Evolutionary conservation across 352 stramenopile species (phyloP).

Genomic region (Phytophthora lateralis): DNA sequence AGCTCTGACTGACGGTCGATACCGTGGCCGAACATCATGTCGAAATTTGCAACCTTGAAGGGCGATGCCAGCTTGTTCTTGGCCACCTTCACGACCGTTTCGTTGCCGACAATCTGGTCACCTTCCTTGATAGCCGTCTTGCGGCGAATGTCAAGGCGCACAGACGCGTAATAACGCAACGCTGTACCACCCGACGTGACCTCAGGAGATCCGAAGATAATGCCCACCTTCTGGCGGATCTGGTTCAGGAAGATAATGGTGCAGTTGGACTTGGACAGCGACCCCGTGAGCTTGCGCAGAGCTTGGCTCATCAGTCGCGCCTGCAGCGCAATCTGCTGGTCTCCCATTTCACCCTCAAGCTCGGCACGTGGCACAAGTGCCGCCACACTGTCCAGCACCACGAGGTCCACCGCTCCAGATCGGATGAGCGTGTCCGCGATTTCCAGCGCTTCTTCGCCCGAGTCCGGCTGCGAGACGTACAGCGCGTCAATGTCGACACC

Average conservation of each 20-base stretch:
- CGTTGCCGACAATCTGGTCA: slow-evolving; percentile 94
- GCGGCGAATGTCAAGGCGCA: slow-evolving; percentile 96
- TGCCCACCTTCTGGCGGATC: slow-evolving; percentile 96
- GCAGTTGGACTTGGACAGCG: slow-evolving; percentile 94
- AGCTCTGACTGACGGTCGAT: slow-evolving; percentile 93
- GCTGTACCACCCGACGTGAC: slow-evolving; percentile 94
- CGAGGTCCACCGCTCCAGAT: slow-evolving; percentile 95
- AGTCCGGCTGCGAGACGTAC: slow-evolving; percentile 97
- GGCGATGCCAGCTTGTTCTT: slow-evolving; percentile 99
- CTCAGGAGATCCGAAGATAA: slow-evolving; percentile 98
- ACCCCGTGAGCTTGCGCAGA: slow-evolving; percentile 97
- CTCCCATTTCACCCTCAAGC: slow-evolving; percentile 93
- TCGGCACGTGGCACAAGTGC: slow-evolving; percentile 97
- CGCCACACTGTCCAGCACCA: slow-evolving; percentile 98
- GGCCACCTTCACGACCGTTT: slow-evolving; percentile 97
- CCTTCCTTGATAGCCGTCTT: slow-evolving; percentile 93
- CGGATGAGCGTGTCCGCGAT: slow-evolving; percentile 98
- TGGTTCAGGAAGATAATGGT: slow-evolving; percentile 99
- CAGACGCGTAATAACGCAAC: slow-evolving; percentile 87
- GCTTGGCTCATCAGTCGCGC: slow-evolving; percentile 97
- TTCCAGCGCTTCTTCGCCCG: slow-evolving; percentile 97
- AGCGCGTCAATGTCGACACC: slow-evolving; percentile 97
- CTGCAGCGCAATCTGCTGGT: slow-evolving; percentile 98
- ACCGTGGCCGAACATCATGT: slow-evolving; percentile 97
- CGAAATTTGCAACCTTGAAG: slow-evolving; percentile 95